Percentiles rank a stretch among this genome's conserved stretches.
These are phyloP conservation scores for Pecoramyces ruminantium DNA, from an alignment of 192 early-diverging fungal genomes.

Conservation along the genomic window DNA sequence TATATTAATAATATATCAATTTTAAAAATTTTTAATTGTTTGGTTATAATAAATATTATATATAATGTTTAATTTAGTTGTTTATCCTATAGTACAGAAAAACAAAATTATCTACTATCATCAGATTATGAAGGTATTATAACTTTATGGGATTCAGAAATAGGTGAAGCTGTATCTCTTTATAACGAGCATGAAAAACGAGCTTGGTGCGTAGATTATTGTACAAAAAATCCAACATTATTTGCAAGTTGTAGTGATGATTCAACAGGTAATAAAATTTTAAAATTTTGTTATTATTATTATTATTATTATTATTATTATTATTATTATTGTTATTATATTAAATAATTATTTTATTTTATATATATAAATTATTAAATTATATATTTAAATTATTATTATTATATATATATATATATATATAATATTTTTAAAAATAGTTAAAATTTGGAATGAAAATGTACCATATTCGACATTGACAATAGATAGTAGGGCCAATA, in stretches of 20 bases:
- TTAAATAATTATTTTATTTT: too few species aligned
- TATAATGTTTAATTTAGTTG: conserved; percentile 45
- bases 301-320: too few species aligned
- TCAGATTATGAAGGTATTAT: conserved; percentile 88
- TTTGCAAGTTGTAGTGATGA: conserved; percentile 88
- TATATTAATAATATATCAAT: too few species aligned
- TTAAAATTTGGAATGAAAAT: conserved; percentile 79
- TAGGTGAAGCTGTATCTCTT: conserved; percentile 34
- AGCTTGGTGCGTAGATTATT: conserved; percentile 84
- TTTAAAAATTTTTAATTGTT: too few species aligned
- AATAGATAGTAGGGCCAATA: conserved; percentile 70
- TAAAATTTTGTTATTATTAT: too few species aligned
- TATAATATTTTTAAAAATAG: too few species aligned
- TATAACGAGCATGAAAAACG: conserved; percentile 87
- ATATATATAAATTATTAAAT: too few species aligned
- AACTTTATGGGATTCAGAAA: conserved; percentile 67
- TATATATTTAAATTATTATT: too few species aligned
- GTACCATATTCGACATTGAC: conserved; percentile 53
- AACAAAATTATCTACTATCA: conserved; percentile 64
- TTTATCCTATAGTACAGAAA: conserved; percentile 75
- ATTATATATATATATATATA: too few species aligned
- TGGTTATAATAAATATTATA: too few species aligned
- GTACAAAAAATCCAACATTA: conserved; percentile 49
- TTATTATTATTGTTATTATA: too few species aligned
- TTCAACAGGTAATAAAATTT: conserved; percentile 51